Conservation (phyloP, 352 stramenopile genomes). For the Pythium folliculosum region DNA sequence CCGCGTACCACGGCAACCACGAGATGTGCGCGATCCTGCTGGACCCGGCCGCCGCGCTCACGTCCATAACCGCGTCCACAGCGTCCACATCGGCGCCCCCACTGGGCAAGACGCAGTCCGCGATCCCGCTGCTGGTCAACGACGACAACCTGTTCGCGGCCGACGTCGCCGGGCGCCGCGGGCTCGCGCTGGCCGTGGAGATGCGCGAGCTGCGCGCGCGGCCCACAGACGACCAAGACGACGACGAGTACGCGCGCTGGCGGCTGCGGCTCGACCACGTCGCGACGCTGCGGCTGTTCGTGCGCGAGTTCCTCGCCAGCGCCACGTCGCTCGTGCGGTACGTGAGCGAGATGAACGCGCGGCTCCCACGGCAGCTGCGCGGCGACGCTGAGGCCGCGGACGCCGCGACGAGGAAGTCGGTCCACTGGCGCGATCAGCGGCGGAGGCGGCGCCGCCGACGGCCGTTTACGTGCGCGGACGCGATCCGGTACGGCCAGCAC, state of each 20-base stretch:
- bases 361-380: slow-evolving; percentile 36
- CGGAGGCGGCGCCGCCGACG: slow-evolving; percentile 1
- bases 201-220: slow-evolving; percentile 33
- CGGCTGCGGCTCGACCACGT: slow-evolving; percentile 64
- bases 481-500: slow-evolving; percentile 73
- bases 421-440: background rate
- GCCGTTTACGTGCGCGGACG: slow-evolving; percentile 38
- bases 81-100: slow-evolving; percentile 4
- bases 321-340: slow-evolving; percentile 46
- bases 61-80: background rate
- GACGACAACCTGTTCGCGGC: slow-evolving; percentile 59
- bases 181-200: slow-evolving; percentile 48
- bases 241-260: slow-evolving; percentile 50
- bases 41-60: slow-evolving; percentile 27
- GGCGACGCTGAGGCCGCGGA: background rate
- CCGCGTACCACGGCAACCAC: slow-evolving; percentile 75
- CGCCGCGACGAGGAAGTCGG: background rate
- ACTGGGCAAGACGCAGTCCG: slow-evolving; percentile 45
- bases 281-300: slow-evolving; percentile 45
- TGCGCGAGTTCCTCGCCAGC: slow-evolving; percentile 54
- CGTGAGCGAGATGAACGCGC: slow-evolving; percentile 64
- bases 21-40: slow-evolving; percentile 61
- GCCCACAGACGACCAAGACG: background rate
- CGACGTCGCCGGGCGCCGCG: slow-evolving; percentile 62
- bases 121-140: slow-evolving; percentile 61